Conservation (phyloP, 2,329 filamentous ascomycete species). For the Kalmusia sp. region DNA sequence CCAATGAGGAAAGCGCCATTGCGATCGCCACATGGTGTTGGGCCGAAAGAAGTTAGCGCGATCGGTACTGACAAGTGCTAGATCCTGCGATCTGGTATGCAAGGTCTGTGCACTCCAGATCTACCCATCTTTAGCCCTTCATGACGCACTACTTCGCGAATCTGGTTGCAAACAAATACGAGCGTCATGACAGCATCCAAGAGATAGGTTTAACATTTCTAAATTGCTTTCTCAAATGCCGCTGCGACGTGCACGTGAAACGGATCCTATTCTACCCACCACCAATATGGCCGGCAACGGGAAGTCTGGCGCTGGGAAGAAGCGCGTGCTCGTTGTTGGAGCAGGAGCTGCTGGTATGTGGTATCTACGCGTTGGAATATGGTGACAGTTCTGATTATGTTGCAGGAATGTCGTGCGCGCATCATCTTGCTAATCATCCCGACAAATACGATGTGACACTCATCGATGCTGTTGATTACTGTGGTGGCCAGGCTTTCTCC, state of each 20-base stretch:
- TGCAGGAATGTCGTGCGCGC: constrained; percentile 69
- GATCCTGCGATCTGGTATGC: constrained; percentile 1
- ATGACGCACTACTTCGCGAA: constrained; percentile 40
- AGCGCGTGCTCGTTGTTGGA: constrained; percentile 49
- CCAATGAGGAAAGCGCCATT: background rate
- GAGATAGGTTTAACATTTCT: background rate
- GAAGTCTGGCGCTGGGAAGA: constrained; percentile 33
- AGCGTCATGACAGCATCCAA: background rate
- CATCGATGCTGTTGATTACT: constrained; percentile 58
- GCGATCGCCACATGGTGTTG: background rate
- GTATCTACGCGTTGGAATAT: background rate
- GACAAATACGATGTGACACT: constrained; percentile 71
- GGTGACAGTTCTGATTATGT: background rate
- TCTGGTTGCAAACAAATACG: constrained; percentile 24
- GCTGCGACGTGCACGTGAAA: constrained; percentile 32
- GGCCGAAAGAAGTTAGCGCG: background rate
- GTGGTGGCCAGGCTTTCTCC: constrained; percentile 67
- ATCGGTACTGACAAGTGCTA: background rate
- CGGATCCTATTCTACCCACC: constrained; percentile 39
- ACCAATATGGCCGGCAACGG: constrained; percentile 40
- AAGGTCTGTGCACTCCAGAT: constrained; percentile 19
- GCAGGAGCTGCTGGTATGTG: constrained; percentile 49
- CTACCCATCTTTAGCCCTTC: constrained; percentile 32
- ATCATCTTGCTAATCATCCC: constrained; percentile 70
- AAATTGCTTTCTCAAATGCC: constrained; percentile 5